phyloP scores from a whole-genome alignment of 23 red algal genomes.

The Cyanidium caldarium region DNA sequence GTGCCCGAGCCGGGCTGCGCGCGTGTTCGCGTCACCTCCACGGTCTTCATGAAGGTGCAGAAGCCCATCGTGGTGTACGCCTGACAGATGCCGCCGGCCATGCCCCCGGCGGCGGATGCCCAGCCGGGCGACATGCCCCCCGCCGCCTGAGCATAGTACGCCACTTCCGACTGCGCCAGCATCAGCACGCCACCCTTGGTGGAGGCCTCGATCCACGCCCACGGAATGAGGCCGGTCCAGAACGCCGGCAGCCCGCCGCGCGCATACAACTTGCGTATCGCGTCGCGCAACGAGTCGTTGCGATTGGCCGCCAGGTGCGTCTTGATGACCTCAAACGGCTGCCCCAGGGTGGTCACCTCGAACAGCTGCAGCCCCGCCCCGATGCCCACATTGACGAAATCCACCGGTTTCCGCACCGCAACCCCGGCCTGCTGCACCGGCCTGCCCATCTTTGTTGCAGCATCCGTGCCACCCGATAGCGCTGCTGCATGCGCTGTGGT shows the following conservation, averaged over 20 bases:
- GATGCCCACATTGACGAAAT: conserved; percentile 40
- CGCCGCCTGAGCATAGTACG: conserved; percentile 8
- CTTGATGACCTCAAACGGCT: conserved; percentile 95
- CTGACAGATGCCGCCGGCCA: conserved; percentile 76
- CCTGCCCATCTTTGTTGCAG: too few species aligned
- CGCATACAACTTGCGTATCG: conserved; percentile 55
- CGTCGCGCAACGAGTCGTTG: conserved; percentile 39
- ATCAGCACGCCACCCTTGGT: conserved; percentile 86
- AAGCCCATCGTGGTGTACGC: conserved; percentile 80
- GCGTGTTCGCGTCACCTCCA: conserved; percentile 52
- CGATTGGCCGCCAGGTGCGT: conserved; percentile 80
- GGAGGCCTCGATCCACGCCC: conserved; percentile 77
- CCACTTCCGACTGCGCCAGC: conserved; percentile 47
- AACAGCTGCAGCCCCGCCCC: conserved; percentile 86
- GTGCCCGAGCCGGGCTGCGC: conserved; percentile 9
- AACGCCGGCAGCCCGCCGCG: conserved; percentile 46
- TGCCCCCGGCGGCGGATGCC: conserved; percentile 42
- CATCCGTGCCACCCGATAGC: too few species aligned
- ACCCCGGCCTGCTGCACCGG: background rate
- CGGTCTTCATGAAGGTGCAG: conserved; percentile 85
- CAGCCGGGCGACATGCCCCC: conserved; percentile 25
- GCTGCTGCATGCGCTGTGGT: too few species aligned
- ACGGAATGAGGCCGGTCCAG: conserved; percentile 65
- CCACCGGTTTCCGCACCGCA: conserved; percentile 1
- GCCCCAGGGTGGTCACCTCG: conserved; percentile 84